A percentile compares a stretch with the other conserved stretches of the same genome.
These are phyloP conservation scores for Emmonsia crescens DNA, from an alignment of 2,329 filamentous ascomycete genomes.

Conservation along the genomic window DNA sequence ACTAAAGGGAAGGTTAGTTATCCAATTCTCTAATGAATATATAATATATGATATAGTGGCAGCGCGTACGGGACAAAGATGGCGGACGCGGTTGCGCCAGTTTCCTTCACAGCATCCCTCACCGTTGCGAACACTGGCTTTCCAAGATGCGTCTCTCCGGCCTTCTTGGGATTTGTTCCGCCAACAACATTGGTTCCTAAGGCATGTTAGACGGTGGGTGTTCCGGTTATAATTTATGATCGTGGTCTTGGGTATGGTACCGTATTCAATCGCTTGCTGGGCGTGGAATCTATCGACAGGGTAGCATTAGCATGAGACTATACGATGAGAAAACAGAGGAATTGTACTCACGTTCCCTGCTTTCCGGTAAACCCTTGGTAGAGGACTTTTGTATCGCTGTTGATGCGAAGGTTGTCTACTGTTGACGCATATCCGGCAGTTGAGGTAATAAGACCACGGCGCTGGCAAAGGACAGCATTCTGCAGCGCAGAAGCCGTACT, in stretches of 20 bases:
- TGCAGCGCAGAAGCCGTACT: constrained; percentile 58
- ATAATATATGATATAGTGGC: not conserved
- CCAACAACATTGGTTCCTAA: constrained; percentile 92
- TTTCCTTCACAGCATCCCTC: constrained; percentile 76
- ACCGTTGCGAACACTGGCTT: constrained; percentile 90
- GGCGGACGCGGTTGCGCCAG: constrained; percentile 79
- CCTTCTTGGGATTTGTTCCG: constrained; percentile 98
- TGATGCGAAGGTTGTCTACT: constrained; percentile 82
- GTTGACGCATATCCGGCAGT: constrained; percentile 61
- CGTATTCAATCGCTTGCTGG: constrained; percentile 95
- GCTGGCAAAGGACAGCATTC: constrained; percentile 44
- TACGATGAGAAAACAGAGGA: constrained; percentile 2
- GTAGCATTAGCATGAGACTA: constrained; percentile 7
- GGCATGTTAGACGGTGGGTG: constrained; percentile 17
- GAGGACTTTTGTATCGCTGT: constrained; percentile 82
- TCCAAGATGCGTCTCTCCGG: constrained; percentile 76
- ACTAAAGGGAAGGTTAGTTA: constrained; percentile 39
- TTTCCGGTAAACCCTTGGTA: constrained; percentile 97
- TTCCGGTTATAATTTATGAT: not conserved
- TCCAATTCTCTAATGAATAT: not conserved
- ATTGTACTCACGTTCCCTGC: constrained; percentile 70
- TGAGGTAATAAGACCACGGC: constrained; percentile 64
- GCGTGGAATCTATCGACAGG: constrained; percentile 70
- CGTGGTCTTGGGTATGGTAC: constrained; percentile 23
- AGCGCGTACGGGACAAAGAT: constrained; percentile 84